A percentile compares a stretch with the other conserved stretches of the same genome.
Conservation (phyloP, 164 flowering plant genomes). For the Platanus orientalis region DNA sequence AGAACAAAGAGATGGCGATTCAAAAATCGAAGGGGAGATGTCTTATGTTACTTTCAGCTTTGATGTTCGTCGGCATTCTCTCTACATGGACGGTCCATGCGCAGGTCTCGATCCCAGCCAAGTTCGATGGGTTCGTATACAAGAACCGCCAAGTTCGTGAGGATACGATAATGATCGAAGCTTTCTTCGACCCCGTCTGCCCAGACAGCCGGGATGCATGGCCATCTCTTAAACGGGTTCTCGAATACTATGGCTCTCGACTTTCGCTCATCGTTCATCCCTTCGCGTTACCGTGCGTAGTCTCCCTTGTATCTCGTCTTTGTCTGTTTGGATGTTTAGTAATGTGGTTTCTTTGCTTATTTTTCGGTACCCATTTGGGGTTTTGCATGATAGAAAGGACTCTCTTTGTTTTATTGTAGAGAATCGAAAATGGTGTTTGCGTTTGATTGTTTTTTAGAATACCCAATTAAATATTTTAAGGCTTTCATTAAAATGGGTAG, state of each 20-base stretch:
- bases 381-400: not conserved
- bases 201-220: slow-evolving; percentile 88
- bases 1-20: no score
- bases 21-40: no score
- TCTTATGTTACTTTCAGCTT: not conserved
- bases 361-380: not conserved
- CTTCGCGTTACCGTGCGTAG: slow-evolving; percentile 71
- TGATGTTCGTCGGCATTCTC: slow-evolving; percentile 1
- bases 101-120: slow-evolving; percentile 42
- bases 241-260: slow-evolving; percentile 46
- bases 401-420: no score
- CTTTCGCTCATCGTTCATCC: slow-evolving; percentile 60
- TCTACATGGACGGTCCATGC: not conserved
- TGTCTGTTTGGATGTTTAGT: not conserved
- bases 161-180: slow-evolving; percentile 56
- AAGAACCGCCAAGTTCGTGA: slow-evolving; percentile 7
- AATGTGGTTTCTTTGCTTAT: not conserved
- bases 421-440: no score
- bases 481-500: no score
- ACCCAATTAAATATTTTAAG: no score
- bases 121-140: slow-evolving; percentile 86
- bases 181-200: slow-evolving; percentile 82
- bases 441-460: no score
- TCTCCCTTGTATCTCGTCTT: no score
- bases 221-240: slow-evolving; percentile 63